These are phyloP conservation scores for Spathaspora gorwiae DNA, from an alignment of 805 yeast species.

Conservation along the genomic window DNA sequence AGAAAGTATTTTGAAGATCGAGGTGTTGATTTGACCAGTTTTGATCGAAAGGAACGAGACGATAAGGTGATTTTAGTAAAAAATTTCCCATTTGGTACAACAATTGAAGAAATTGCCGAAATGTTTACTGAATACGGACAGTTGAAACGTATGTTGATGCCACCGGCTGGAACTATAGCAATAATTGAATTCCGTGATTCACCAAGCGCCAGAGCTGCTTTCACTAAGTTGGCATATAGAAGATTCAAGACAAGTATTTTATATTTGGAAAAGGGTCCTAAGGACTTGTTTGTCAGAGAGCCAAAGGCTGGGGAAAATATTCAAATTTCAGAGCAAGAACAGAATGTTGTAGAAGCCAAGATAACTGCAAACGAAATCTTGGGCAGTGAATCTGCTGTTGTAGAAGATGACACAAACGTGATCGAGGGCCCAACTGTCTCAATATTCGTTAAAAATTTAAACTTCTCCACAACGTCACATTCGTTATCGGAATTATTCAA, in stretches of 20 bases:
- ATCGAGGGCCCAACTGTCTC: conserved; percentile 77
- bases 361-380: conserved; percentile 42
- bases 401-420: conserved; percentile 30
- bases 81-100: conserved; percentile 87
- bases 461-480: conserved; percentile 67
- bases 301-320: conserved; percentile 39
- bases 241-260: conserved; percentile 82
- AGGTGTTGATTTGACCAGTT: conserved; percentile 79
- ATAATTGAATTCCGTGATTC: conserved; percentile 82
- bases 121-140: conserved; percentile 78
- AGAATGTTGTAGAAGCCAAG: conserved; percentile 43
- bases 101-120: conserved; percentile 74
- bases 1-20: conserved; percentile 78
- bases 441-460: conserved; percentile 86
- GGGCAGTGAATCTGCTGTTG: conserved; percentile 27
- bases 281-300: conserved; percentile 63
- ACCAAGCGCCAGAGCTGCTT: conserved; percentile 85
- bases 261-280: conserved; percentile 93
- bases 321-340: conserved; percentile 18
- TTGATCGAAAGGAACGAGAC: conserved; percentile 63
- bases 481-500: conserved; percentile 61
- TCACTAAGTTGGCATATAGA: conserved; percentile 79
- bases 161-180: conserved; percentile 95
- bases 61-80: conserved; percentile 80
- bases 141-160: conserved; percentile 77